These are phyloP conservation scores for Saturnispora hagleri DNA, from an alignment of 805 yeast species.

Conservation along the genomic window DNA sequence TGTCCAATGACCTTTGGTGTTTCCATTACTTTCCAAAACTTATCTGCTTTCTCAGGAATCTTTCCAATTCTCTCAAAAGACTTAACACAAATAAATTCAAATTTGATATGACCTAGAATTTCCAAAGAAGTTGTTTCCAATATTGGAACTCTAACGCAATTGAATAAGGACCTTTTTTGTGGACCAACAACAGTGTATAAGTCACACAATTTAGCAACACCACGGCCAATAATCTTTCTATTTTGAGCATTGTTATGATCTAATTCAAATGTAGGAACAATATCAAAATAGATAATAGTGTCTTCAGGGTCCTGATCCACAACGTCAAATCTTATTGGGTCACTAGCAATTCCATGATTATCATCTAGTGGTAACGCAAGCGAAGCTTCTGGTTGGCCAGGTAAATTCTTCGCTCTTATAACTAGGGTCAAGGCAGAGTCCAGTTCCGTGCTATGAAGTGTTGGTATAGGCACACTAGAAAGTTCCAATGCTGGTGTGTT, in stretches of 20 bases:
- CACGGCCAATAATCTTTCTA: slow-evolving; percentile 61
- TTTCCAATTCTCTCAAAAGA: slow-evolving; percentile 67
- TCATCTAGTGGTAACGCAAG: slow-evolving; percentile 81
- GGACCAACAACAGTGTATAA: slow-evolving; percentile 61
- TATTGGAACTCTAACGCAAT: slow-evolving; percentile 62
- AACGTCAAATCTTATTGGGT: slow-evolving; percentile 67
- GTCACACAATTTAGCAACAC: slow-evolving; percentile 60
- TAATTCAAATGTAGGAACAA: slow-evolving; percentile 75
- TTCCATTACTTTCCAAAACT: slow-evolving; percentile 86
- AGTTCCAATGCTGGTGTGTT: slow-evolving; percentile 51
- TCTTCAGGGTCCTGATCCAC: slow-evolving; percentile 37
- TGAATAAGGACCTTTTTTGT: slow-evolving; percentile 56
- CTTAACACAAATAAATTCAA: slow-evolving; percentile 62
- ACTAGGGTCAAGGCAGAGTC: slow-evolving; percentile 81
- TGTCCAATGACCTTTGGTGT: slow-evolving; percentile 92
- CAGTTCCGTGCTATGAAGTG: slow-evolving; percentile 70
- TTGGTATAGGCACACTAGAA: slow-evolving; percentile 65
- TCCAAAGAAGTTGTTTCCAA: slow-evolving; percentile 64
- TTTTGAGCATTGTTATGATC: slow-evolving; percentile 13
- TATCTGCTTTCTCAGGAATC: slow-evolving; percentile 57
- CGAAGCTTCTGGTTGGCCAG: slow-evolving; percentile 46
- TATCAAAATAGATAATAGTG: slow-evolving; percentile 64
- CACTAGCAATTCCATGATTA: slow-evolving; percentile 55
- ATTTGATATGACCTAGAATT: slow-evolving; percentile 65
- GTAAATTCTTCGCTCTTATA: slow-evolving; percentile 35